Evolutionary conservation across 2,329 filamentous ascomycete species (phyloP).

Genomic region (Aspergillus aculeatus): DNA sequence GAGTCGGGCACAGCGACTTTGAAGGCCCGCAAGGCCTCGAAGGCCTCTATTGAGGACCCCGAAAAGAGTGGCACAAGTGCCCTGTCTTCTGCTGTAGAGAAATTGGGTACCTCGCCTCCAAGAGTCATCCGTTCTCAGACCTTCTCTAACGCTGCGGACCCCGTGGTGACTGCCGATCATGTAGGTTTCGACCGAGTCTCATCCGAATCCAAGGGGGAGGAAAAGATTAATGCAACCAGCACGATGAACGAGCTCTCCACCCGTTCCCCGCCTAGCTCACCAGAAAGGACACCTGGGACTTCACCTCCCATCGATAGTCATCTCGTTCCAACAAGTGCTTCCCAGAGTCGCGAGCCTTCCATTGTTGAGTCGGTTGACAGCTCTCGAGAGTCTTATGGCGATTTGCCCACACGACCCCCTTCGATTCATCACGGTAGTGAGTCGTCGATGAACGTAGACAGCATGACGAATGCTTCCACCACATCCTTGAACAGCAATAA

Average conservation of each 20-base stretch:
- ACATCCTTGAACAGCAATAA: constrained; percentile 30
- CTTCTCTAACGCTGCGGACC: constrained; percentile 61
- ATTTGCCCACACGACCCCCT: constrained; percentile 27
- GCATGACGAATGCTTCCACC: constrained; percentile 24
- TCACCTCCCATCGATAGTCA: constrained; percentile 42
- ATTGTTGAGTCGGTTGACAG: constrained; percentile 48
- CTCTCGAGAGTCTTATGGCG: constrained; percentile 18
- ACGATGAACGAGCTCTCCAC: constrained; percentile 69
- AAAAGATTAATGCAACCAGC: constrained; percentile 59
- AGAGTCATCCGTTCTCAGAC: constrained; percentile 61
- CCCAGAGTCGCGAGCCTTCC: constrained; percentile 49
- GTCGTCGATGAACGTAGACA: constrained; percentile 23
- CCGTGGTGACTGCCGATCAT: constrained; percentile 66
- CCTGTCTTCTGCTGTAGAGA: constrained; percentile 33
- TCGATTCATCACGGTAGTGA: constrained; percentile 28
- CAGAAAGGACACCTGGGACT: constrained; percentile 48
- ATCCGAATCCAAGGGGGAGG: constrained; percentile 54
- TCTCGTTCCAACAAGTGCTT: constrained; percentile 36
- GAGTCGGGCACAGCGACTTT: constrained; percentile 24
- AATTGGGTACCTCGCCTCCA: constrained; percentile 47
- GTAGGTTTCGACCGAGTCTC: constrained; percentile 65
- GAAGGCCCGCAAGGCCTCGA: constrained; percentile 31
- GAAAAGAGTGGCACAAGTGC: constrained; percentile 21
- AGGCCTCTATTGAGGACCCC: constrained; percentile 23
- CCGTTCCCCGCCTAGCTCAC: constrained; percentile 58